These are phyloP conservation scores for Beauveria brongniartii DNA, from an alignment of 2,329 filamentous ascomycete species.

Conservation along the genomic window DNA sequence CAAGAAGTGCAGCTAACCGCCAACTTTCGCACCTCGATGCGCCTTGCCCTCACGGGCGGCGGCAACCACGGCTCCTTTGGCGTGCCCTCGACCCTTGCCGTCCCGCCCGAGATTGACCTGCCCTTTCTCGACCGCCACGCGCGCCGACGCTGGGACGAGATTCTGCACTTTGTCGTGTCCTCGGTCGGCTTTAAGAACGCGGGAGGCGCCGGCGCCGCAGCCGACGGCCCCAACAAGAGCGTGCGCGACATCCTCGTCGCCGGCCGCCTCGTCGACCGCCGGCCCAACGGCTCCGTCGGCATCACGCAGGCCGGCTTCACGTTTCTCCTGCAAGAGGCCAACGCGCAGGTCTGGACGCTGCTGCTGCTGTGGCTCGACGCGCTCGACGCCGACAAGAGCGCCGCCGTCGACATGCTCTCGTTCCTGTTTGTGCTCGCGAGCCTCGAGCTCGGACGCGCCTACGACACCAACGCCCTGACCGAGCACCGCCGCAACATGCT, in stretches of 20 bases:
- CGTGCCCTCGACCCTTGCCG: constrained; percentile 62
- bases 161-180: constrained; percentile 89
- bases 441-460: constrained; percentile 83
- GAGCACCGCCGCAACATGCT: constrained; percentile 80
- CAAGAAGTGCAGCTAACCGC: constrained; percentile 69
- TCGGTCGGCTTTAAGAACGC: constrained; percentile 48
- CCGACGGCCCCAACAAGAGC: constrained; percentile 56
- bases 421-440: constrained; percentile 95
- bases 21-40: constrained; percentile 76
- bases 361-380: constrained; percentile 89
- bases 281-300: constrained; percentile 55
- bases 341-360: constrained; percentile 94
- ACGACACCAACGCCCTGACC: constrained; percentile 78
- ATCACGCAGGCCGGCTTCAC: constrained; percentile 94
- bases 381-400: constrained; percentile 48
- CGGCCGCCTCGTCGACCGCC: constrained; percentile 68
- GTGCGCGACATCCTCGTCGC: constrained; percentile 78
- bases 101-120: constrained; percentile 57
- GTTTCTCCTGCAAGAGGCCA: constrained; percentile 89
- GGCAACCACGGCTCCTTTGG: constrained; percentile 85
- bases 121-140: constrained; percentile 78
- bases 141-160: constrained; percentile 86
- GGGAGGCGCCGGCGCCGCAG: constrained; percentile 32
- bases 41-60: constrained; percentile 79
- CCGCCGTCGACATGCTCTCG: constrained; percentile 84